phyloP scores from a whole-genome alignment of 495 filamentous ascomycete genomes.

The Cercophora scortea region DNA sequence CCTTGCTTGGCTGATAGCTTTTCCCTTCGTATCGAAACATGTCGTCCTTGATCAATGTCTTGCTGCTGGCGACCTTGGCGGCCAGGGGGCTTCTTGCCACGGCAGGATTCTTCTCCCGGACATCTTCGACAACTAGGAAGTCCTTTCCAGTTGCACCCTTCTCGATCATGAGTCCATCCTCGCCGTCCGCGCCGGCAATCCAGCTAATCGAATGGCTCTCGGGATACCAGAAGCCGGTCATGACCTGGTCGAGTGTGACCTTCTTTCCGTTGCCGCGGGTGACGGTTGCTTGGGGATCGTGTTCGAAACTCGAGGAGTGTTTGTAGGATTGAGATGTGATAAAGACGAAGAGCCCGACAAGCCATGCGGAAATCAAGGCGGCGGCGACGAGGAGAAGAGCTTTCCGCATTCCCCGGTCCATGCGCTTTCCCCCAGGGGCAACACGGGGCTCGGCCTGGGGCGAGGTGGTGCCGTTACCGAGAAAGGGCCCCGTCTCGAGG shows the following conservation, averaged over 20 bases:
- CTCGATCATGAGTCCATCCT: conserved; percentile 81
- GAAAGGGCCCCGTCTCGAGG: conserved; percentile 38
- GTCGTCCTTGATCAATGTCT: conserved; percentile 65
- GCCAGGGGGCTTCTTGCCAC: conserved; percentile 20
- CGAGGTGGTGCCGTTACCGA: conserved; percentile 17
- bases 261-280: conserved; percentile 63
- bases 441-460: conserved; percentile 1
- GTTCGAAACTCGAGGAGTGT: conserved; percentile 49
- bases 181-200: conserved; percentile 77
- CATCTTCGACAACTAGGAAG: conserved; percentile 82
- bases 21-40: conserved; percentile 50
- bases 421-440: conserved; percentile 26
- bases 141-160: conserved; percentile 48
- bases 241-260: conserved; percentile 73
- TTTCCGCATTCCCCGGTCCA: conserved; percentile 55
- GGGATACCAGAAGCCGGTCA: conserved; percentile 63
- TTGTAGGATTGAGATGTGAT: conserved; percentile 58
- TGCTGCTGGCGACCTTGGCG: conserved; percentile 37
- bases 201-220: conserved; percentile 68
- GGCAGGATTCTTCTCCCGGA: conserved; percentile 43
- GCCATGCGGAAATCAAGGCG: conserved; percentile 70
- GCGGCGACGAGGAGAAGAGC: conserved; percentile 59
- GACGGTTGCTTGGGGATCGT: conserved; percentile 60
- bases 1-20: conserved; percentile 43
- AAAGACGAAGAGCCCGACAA: conserved; percentile 69